These are phyloP conservation scores for Zopfia rhizophila DNA, from an alignment of 2,329 filamentous ascomycete genomes.

Conservation along the genomic window DNA sequence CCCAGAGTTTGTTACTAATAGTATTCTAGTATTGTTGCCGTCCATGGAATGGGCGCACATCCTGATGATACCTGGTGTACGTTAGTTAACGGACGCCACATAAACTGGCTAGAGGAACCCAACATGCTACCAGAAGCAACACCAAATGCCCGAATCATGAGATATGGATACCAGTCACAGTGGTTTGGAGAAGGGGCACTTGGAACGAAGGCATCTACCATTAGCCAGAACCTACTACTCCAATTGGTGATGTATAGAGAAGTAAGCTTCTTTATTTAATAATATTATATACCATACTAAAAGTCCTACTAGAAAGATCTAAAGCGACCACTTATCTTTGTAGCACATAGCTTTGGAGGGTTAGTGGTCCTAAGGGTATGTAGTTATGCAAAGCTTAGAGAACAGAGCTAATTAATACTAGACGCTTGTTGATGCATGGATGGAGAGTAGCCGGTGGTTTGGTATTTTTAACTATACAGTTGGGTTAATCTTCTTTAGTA, in stretches of 20 bases:
- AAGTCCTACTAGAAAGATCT: slow-evolving; percentile 19
- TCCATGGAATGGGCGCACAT: slow-evolving; percentile 41
- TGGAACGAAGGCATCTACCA: slow-evolving; percentile 29
- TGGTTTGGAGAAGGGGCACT: slow-evolving; percentile 37
- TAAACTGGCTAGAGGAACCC: slow-evolving; percentile 39
- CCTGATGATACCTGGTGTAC: slow-evolving; percentile 41
- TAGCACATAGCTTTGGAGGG: slow-evolving; percentile 39
- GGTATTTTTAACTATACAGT: slow-evolving; percentile 30
- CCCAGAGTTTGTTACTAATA: slow-evolving; percentile 10
- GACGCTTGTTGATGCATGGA: slow-evolving; percentile 28
- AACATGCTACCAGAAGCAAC: slow-evolving; percentile 33
- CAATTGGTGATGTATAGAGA: slow-evolving; percentile 29
- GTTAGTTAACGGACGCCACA: slow-evolving; percentile 20
- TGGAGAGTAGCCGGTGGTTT: slow-evolving; percentile 25
- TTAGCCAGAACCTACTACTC: slow-evolving; percentile 29
- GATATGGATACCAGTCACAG: slow-evolving; percentile 39
- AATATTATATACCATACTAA: slow-evolving; percentile 1
- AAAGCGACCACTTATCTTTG: slow-evolving; percentile 34
- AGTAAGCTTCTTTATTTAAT: too few relatives aligned
- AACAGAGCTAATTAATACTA: slow-evolving; percentile 18
- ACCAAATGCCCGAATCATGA: slow-evolving; percentile 38
- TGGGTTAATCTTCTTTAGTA: slow-evolving; percentile 35
- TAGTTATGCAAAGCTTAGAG: slow-evolving; percentile 1
- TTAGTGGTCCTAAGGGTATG: slow-evolving; percentile 37
- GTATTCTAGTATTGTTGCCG: slow-evolving; percentile 34